Conservation (phyloP, 495 filamentous ascomycete genomes). For the Peziza echinospora region DNA sequence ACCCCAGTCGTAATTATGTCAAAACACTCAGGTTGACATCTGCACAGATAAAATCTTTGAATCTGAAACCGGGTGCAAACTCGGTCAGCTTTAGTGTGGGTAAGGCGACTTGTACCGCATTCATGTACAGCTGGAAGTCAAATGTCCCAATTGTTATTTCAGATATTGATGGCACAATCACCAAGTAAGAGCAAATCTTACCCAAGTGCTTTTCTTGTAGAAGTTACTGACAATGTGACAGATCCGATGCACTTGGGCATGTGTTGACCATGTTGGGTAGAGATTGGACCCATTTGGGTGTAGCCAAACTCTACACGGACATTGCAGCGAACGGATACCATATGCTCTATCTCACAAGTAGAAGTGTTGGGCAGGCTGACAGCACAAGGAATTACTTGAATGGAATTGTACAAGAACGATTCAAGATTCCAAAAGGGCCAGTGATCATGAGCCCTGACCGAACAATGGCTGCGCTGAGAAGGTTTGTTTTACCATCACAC, state of each 20-base stretch:
- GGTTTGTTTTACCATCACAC: slow-evolving; percentile 19
- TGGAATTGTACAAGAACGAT: slow-evolving; percentile 72
- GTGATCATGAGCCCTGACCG: slow-evolving; percentile 89
- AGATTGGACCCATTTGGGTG: slow-evolving; percentile 93
- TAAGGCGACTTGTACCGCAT: slow-evolving; percentile 69
- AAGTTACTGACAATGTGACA: slow-evolving; percentile 9
- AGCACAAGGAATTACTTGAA: slow-evolving; percentile 76
- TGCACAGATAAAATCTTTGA: slow-evolving; percentile 73
- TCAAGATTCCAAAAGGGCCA: slow-evolving; percentile 67
- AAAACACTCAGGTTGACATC: slow-evolving; percentile 94
- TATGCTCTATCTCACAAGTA: slow-evolving; percentile 90
- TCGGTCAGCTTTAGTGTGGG: slow-evolving; percentile 92
- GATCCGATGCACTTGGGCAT: slow-evolving; percentile 87
- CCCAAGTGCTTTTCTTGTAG: not conserved
- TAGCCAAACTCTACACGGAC: slow-evolving; percentile 91
- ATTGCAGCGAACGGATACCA: slow-evolving; percentile 95
- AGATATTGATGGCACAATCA: slow-evolving; percentile 97
- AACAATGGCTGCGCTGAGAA: slow-evolving; percentile 81
- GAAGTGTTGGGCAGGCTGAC: slow-evolving; percentile 83
- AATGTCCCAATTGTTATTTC: slow-evolving; percentile 88
- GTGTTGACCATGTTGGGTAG: slow-evolving; percentile 94
- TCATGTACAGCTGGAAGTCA: slow-evolving; percentile 81
- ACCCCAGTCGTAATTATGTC: slow-evolving; percentile 35
- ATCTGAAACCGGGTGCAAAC: slow-evolving; percentile 68
- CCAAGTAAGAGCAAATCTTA: slow-evolving; percentile 35